Conservation (phyloP, 768 basidiomycete genomes). For the Auriscalpium vulgare region DNA sequence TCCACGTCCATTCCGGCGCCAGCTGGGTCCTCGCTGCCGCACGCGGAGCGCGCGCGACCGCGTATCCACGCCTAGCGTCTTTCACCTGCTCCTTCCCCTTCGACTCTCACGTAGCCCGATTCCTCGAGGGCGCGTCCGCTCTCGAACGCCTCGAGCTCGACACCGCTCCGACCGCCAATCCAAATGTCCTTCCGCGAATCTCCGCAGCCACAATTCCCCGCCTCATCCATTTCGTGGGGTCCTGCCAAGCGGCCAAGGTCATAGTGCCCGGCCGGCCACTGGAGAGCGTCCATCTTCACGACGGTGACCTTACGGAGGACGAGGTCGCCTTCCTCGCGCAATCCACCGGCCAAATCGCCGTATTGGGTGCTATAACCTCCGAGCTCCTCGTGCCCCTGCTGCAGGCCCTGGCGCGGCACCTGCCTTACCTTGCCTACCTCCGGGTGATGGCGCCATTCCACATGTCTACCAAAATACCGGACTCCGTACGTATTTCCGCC, state of each 20-base stretch:
- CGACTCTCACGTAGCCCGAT: slow-evolving; percentile 48
- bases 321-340: slow-evolving; percentile 44
- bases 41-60: slow-evolving; percentile 16
- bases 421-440: slow-evolving; percentile 58
- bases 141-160: slow-evolving; percentile 54
- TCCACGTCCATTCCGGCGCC: slow-evolving; percentile 36
- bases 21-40: slow-evolving; percentile 42
- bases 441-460: slow-evolving; percentile 45
- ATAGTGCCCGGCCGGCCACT: slow-evolving; percentile 64
- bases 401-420: slow-evolving; percentile 42
- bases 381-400: slow-evolving; percentile 52
- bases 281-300: slow-evolving; percentile 51
- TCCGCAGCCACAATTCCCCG: slow-evolving; percentile 29
- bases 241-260: slow-evolving; percentile 42
- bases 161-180: slow-evolving; percentile 19
- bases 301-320: slow-evolving; percentile 50
- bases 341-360: slow-evolving; percentile 41
- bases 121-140: slow-evolving; percentile 47
- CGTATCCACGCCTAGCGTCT: slow-evolving; percentile 41
- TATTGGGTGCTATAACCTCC: slow-evolving; percentile 54
- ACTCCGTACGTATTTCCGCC: slow-evolving; percentile 20
- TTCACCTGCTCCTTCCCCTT: slow-evolving; percentile 57
- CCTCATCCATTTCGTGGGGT: slow-evolving; percentile 55
- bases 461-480: slow-evolving; percentile 23
- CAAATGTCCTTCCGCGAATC: slow-evolving; percentile 17